phyloP scores from a whole-genome alignment of 1,284 basidiomycete genomes.

The Sanghuangporus baumii region DNA sequence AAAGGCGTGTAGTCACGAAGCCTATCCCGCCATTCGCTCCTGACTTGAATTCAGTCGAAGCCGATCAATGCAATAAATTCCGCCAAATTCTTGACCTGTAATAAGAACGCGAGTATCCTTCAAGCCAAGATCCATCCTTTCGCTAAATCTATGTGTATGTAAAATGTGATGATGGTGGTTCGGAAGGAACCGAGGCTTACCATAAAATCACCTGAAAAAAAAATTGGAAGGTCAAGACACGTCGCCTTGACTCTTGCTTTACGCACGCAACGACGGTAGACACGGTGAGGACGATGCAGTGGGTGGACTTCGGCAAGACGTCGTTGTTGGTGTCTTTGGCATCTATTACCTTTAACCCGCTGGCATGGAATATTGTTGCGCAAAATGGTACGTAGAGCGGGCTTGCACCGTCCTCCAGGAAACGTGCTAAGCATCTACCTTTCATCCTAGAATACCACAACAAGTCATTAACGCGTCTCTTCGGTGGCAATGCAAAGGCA shows the following conservation, averaged over 20 bases:
- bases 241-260: background rate
- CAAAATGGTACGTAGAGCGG: slow-evolving; percentile 66
- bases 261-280: background rate
- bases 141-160: background rate
- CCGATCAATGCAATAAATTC: background rate
- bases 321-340: slow-evolving; percentile 63
- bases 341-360: slow-evolving; percentile 82
- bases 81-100: slow-evolving; percentile 25
- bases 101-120: slow-evolving; percentile 31
- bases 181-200: background rate
- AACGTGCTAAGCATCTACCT: background rate
- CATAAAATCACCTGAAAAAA: background rate
- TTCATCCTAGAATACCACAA: slow-evolving; percentile 70
- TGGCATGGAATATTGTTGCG: slow-evolving; percentile 94
- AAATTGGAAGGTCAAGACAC: background rate
- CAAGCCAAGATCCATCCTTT: slow-evolving; percentile 30
- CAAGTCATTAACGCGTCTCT: slow-evolving; percentile 79
- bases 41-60: slow-evolving; percentile 23
- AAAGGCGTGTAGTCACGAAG: slow-evolving; percentile 47
- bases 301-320: slow-evolving; percentile 56
- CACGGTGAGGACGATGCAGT: slow-evolving; percentile 5
- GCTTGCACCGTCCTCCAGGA: background rate
- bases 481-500: slow-evolving; percentile 65
- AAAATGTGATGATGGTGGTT: background rate
- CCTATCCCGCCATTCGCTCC: slow-evolving; percentile 69